phyloP scores from a whole-genome alignment of 495 filamentous ascomycete genomes.

The Pseudomonodictys pantanalensis region DNA sequence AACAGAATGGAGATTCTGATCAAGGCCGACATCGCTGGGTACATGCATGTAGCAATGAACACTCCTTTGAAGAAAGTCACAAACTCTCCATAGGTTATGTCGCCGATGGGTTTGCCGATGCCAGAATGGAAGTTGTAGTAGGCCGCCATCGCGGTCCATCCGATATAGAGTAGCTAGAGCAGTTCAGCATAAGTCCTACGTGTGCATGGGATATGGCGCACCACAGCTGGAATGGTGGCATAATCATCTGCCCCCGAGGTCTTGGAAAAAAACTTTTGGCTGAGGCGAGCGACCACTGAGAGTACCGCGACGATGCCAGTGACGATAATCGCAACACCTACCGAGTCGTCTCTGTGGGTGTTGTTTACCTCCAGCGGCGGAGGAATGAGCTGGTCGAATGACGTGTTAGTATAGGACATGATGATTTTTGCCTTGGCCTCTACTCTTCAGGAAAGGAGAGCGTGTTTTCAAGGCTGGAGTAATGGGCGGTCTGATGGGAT shows the following conservation, averaged over 20 bases:
- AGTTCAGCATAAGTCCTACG: background rate
- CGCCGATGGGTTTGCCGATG: conserved; percentile 36
- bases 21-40: conserved; percentile 29
- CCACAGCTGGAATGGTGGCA: conserved; percentile 14
- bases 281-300: background rate
- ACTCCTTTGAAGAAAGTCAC: conserved; percentile 16
- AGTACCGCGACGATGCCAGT: background rate
- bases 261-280: background rate
- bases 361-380: conserved; percentile 6
- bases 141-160: conserved; percentile 25
- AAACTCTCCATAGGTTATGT: conserved; percentile 34
- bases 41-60: conserved; percentile 14
- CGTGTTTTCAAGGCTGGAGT: too few species aligned
- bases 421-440: too few species aligned
- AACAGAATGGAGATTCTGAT: conserved; percentile 34
- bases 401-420: too few species aligned
- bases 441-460: too few species aligned
- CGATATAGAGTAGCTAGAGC: conserved; percentile 31
- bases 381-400: too few species aligned
- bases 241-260: conserved; percentile 8
- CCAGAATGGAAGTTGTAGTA: conserved; percentile 34
- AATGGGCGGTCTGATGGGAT: too few species aligned
- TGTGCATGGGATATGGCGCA: background rate
- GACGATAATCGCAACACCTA: background rate
- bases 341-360: background rate